Conservation (phyloP, 2,329 filamentous ascomycete genomes). For the Leptoxyphium fumago region DNA sequence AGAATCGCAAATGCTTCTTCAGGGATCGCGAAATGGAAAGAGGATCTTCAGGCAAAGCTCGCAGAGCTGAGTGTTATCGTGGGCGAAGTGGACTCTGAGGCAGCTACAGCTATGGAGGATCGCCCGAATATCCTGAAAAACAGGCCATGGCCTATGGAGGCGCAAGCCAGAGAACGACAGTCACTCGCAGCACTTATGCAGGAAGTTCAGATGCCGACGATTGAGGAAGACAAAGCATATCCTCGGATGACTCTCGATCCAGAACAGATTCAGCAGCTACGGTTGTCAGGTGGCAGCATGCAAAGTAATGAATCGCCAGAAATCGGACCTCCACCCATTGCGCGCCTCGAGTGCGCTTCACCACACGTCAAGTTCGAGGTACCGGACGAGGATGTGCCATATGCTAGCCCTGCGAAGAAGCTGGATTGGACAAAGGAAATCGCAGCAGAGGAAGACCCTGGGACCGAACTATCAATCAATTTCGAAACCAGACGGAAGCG, state of each 20-base stretch:
- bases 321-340: slow-evolving; percentile 44
- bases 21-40: slow-evolving; percentile 54
- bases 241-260: slow-evolving; percentile 50
- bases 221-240: slow-evolving; percentile 54
- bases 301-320: slow-evolving; percentile 47
- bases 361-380: slow-evolving; percentile 33
- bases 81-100: slow-evolving; percentile 41
- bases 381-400: slow-evolving; percentile 6
- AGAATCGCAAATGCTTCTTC: slow-evolving; percentile 44
- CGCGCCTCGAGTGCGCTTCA: slow-evolving; percentile 31
- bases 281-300: slow-evolving; percentile 34
- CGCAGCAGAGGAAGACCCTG: slow-evolving; percentile 21
- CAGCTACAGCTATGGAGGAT: slow-evolving; percentile 5
- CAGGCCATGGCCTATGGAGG: background rate
- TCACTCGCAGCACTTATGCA: slow-evolving; percentile 18
- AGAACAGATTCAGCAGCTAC: slow-evolving; percentile 40
- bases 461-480: slow-evolving; percentile 28
- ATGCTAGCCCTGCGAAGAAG: slow-evolving; percentile 3
- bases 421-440: slow-evolving; percentile 4
- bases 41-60: slow-evolving; percentile 57
- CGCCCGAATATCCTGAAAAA: background rate
- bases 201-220: slow-evolving; percentile 42
- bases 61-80: slow-evolving; percentile 55
- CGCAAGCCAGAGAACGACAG: slow-evolving; percentile 17
- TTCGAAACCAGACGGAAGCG: slow-evolving; percentile 39